phyloP scores from a whole-genome alignment of 495 filamentous ascomycete species.

The Podospora pseudopauciseta region DNA sequence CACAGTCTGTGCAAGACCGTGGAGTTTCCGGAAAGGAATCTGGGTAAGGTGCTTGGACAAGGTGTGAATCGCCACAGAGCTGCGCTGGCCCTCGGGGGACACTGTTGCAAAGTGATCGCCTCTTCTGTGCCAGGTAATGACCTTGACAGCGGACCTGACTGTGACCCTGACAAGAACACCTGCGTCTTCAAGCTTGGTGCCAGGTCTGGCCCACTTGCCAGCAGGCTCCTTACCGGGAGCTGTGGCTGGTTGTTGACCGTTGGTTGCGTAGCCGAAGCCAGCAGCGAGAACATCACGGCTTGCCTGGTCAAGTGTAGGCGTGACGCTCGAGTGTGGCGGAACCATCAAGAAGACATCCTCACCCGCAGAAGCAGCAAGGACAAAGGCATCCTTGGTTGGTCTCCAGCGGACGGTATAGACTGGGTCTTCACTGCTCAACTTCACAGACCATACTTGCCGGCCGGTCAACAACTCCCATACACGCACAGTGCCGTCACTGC shows the following conservation, averaged over 20 bases:
- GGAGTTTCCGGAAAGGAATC: slow-evolving; percentile 84
- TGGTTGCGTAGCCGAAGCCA: slow-evolving; percentile 86
- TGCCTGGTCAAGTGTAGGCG: slow-evolving; percentile 55
- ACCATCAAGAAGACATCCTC: slow-evolving; percentile 82
- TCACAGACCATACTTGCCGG: slow-evolving; percentile 80
- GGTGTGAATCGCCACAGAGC: slow-evolving; percentile 93
- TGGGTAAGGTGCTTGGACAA: slow-evolving; percentile 92
- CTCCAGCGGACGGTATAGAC: slow-evolving; percentile 89
- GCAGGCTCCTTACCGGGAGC: slow-evolving; percentile 70
- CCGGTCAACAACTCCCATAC: slow-evolving; percentile 89
- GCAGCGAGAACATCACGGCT: slow-evolving; percentile 75
- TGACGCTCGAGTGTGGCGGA: slow-evolving; percentile 45
- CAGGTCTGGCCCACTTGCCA: slow-evolving; percentile 79
- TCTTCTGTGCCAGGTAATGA: slow-evolving; percentile 89
- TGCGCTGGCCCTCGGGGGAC: slow-evolving; percentile 69
- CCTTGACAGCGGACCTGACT: slow-evolving; percentile 78
- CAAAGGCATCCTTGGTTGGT: slow-evolving; percentile 71
- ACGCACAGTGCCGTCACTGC: slow-evolving; percentile 88
- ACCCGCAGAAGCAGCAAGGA: slow-evolving; percentile 78
- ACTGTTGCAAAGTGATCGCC: slow-evolving; percentile 95
- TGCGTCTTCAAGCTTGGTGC: slow-evolving; percentile 64
- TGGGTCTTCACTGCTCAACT: slow-evolving; percentile 73
- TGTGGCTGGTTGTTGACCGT: slow-evolving; percentile 54
- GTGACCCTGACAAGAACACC: slow-evolving; percentile 75
- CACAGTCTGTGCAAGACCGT: slow-evolving; percentile 80